Conservation (phyloP, 2,329 filamentous ascomycete species). For the Bertia moriformis region DNA sequence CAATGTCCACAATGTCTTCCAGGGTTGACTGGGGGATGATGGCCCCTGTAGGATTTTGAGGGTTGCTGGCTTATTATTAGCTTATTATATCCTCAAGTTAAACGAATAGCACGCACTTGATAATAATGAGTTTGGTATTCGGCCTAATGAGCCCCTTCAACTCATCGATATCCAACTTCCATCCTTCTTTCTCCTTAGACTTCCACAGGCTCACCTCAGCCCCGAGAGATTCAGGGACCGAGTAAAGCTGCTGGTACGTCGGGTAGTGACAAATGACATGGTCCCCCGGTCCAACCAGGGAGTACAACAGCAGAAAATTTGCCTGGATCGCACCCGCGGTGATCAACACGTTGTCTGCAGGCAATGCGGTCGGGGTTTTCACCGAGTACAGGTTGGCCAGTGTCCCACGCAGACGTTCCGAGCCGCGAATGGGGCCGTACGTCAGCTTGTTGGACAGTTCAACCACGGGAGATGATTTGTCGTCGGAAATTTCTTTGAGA, state of each 20-base stretch:
- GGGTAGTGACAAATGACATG: constrained; percentile 80
- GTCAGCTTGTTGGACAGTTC: constrained; percentile 44
- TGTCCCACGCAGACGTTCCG: constrained; percentile 43
- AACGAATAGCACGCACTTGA: constrained; percentile 31
- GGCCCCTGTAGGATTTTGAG: constrained; percentile 70
- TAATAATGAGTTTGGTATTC: constrained; percentile 59
- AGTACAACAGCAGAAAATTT: constrained; percentile 70
- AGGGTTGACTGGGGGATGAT: constrained; percentile 49
- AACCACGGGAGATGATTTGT: constrained; percentile 28
- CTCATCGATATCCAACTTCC: constrained; percentile 51
- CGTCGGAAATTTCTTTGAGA: constrained; percentile 41
- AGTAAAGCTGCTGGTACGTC: constrained; percentile 74
- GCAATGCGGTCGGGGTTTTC: constrained; percentile 27
- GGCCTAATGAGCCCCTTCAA: constrained; percentile 48
- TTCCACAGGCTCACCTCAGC: constrained; percentile 69
- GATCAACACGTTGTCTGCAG: constrained; percentile 54
- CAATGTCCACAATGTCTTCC: constrained; percentile 45
- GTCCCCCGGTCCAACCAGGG: constrained; percentile 57
- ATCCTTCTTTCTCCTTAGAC: constrained; percentile 47
- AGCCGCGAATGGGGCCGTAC: constrained; percentile 63
- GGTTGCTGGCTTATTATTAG: constrained; percentile 40
- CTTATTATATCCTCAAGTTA: not conserved
- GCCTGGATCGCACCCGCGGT: constrained; percentile 70
- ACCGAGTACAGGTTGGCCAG: constrained; percentile 52
- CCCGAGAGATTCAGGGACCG: constrained; percentile 59